Conservation (phyloP, 2,329 filamentous ascomycete genomes). For the Setomelanomma holmii region DNA sequence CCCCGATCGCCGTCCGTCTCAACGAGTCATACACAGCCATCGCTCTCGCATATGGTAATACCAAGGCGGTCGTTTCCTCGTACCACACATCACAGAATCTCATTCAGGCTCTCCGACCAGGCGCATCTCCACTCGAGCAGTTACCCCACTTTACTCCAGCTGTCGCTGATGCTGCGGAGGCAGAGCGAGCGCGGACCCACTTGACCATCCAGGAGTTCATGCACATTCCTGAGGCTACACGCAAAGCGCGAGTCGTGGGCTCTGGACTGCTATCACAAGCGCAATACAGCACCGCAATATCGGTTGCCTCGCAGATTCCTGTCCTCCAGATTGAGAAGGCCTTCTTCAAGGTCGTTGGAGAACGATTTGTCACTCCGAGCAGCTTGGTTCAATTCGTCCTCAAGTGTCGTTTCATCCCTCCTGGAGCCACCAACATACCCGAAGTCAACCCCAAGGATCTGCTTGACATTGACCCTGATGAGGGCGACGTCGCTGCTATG, state of each 20-base stretch:
- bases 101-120: conserved; percentile 86
- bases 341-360: conserved; percentile 98
- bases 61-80: conserved; percentile 79
- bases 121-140: conserved; percentile 86
- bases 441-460: conserved; percentile 79
- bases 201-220: conserved; percentile 87
- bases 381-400: conserved; percentile 93
- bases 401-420: conserved; percentile 92
- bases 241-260: conserved; percentile 74
- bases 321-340: conserved; percentile 85
- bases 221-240: conserved; percentile 76
- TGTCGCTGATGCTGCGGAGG: conserved; percentile 70
- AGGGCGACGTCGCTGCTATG: conserved; percentile 87
- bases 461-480: conserved; percentile 88
- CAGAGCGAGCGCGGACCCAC: conserved; percentile 68
- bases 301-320: conserved; percentile 83
- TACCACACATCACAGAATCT: conserved; percentile 85
- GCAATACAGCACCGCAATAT: conserved; percentile 78
- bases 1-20: conserved; percentile 82
- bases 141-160: conserved; percentile 82
- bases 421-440: conserved; percentile 78
- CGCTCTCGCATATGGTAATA: conserved; percentile 84
- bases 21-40: conserved; percentile 89
- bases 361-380: conserved; percentile 88
- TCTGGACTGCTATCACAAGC: conserved; percentile 73